Base-by-base conservation (phyloP, 768 basidiomycete species). In the Amanita exitialis region DNA sequence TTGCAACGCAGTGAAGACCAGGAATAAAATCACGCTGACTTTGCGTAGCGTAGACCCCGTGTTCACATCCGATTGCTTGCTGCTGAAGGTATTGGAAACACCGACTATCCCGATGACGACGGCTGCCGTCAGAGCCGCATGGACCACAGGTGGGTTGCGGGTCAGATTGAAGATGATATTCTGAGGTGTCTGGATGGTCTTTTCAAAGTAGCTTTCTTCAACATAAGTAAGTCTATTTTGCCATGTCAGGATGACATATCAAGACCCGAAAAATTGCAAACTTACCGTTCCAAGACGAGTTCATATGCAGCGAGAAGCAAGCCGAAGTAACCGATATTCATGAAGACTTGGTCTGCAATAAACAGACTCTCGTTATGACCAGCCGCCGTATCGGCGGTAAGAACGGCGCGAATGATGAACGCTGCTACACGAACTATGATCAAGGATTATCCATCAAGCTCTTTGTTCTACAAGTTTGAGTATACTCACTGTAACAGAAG, bases 271-370 rank as follows among this genome's bases (percentile, higher is more conserved):
- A 32, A 6, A 15, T 18, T n/a, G 4, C 21, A 41, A 6, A 50
- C 61, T 34, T 50, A 75, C 74, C 71, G 60, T 49, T 75, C 71
- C 13, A 71, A 54, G 6, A 72, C 68, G 2, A 75, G 63, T 0
- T 63, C 69, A 47, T 72, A 74, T 0, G 69, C 63, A 1, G 71
- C 68, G 44, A 68, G 71, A 12, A 76, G 55, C 6, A 76, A 57
- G n/a, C 67, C 69, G 36, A 72, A 68, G 56, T 71, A 75, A 3
- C 74, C 74, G 21, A 71, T 65, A 0, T 68, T 64, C 23, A 69
- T 69, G 10, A 75, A 58, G 4, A 72, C 59, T 55, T 69, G 53
- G 39, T 71, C 69, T 0, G 64, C 65, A 3, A 72, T 70, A n/a
- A 70, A 59, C 12, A 71, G 51, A 9, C 45, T 49, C 2, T 69